Evolutionary conservation across 2,329 filamentous ascomycete genomes (phyloP), one percentile per base, ranked within the genome.

Genomic region (Fusarium multiceps): DNA sequence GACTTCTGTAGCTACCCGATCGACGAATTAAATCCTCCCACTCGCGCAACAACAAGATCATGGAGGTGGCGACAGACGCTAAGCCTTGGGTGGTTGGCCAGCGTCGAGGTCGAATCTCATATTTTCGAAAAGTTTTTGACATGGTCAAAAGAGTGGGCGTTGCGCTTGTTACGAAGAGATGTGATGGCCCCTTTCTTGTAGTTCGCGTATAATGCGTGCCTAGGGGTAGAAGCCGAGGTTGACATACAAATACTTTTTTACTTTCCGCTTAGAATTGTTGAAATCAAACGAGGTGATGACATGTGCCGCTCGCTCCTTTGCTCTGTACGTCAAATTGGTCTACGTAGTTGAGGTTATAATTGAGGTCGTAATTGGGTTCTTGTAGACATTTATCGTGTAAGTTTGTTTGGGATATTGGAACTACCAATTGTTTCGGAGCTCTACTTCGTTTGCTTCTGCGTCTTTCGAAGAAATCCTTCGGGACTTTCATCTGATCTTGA

Each of bases 51-150:
- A 79, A 80, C 79, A 80, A 80, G 79, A 79, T 79, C 79, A 80
- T 81, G 80, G 80, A 82, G 80, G 79, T 80, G 78, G 80, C 80
- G 78, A 78, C 78, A 76, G 78, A 79, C 79, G 80, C 80, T 78
- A 78, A 81, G 78, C 78, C 79, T 78, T 77, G 75, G 76, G 77
- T 80, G 82, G 80, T 80, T 80, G 79, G 82, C 82, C 79, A 80
- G 80, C 82, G 82, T 82, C 80, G 79, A 80, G 78, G 79, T 81
- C 82, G 81, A 82, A 82, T 84, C 82, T 86, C 83, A 80, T 84
- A 84, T 86, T 83, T 85, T 83, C 81, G 78, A 86, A 87, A 86
- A 85, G 81, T 85, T 85, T 83, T 85, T 84, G 81, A 82, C 77
- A 82, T 83, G 84, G 82, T 86, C 82, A 82, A 82, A 81, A 82